Base-by-base conservation (phyloP, 2,329 filamentous ascomycete species). In the Periconia macrospinosa region DNA sequence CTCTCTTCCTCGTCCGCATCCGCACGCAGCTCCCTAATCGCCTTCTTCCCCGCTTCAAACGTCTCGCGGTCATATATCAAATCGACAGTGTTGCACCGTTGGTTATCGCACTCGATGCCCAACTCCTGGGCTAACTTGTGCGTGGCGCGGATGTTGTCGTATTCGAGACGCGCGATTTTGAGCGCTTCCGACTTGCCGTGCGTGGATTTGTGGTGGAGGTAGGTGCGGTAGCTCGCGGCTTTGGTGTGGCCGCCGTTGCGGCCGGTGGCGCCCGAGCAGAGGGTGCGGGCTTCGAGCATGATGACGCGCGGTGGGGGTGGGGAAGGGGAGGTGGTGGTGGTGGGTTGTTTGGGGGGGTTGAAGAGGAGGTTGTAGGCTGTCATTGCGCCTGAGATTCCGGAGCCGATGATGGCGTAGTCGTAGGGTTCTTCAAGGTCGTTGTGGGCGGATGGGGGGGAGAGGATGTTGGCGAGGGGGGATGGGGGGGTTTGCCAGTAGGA, bases 21-120 rank as follows among this genome's bases (percentile, higher is more conserved):
- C 1, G 60, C 60, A 57, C 52, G 53, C 20, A 74, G 43, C 10
- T 55, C 50, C 13, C 64, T 47, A 37, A 73, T 68, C 0, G 69
- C 63, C 14, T 41, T 17, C 42, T 65, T 67, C 0, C 71, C 72
- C 3, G 44, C 6, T 33, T 68, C 59, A 48, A 71, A 75, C 0
- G 67, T 65, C 13, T 47, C 43, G 13, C 54, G 18, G 47, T 85
- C 81, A 62, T 85, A 86, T 30, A 86, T 73, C 2, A 86, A 71
- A 64, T 87, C 84, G 2, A 85, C 76, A 0, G 85, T 87, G 20
- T 78, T 73, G 58, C 82, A 80, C 10, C 77, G 65, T 37, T 71
- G 62, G 47, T 77, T 79, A 60, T 86, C 84, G 19, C 70, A 73
- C 2, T 65, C 59, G 6, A 69, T 62, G 78, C 11, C 72, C 51